Percentiles rank a stretch among this genome's conserved stretches.
Conservation (phyloP, 768 basidiomycete species). For the Termitomyces heimii region DNA sequence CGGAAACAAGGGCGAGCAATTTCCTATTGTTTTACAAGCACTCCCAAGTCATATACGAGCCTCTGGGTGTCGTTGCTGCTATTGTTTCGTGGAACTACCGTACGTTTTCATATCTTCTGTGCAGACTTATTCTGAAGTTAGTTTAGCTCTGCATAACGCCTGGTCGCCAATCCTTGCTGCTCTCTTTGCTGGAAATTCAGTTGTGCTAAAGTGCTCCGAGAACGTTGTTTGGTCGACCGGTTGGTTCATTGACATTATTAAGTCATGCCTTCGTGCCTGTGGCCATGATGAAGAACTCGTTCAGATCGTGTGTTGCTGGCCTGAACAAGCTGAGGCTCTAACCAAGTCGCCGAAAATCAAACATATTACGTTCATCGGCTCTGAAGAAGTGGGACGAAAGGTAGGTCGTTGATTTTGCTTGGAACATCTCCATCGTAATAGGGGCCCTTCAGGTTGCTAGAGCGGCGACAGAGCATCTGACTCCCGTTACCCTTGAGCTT, state of each 20-base stretch:
- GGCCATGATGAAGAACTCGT: constrained; percentile 83
- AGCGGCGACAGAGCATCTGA: constrained; percentile 82
- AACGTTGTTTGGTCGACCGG: constrained; percentile 87
- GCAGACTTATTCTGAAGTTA: neutral
- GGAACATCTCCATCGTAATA: neutral
- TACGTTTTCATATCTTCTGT: constrained; percentile 23
- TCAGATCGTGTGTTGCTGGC: constrained; percentile 89
- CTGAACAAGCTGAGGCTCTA: constrained; percentile 77
- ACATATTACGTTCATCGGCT: constrained; percentile 94
- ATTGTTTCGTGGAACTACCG: constrained; percentile 97
- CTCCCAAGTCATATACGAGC: constrained; percentile 79
- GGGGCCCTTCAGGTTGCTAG: constrained; percentile 55
- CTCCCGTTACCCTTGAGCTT: constrained; percentile 89
- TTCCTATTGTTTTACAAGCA: constrained; percentile 72
- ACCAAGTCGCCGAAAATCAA: constrained; percentile 77
- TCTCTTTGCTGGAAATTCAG: constrained; percentile 84
- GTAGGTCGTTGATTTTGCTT: constrained; percentile 27
- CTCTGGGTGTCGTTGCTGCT: constrained; percentile 87
- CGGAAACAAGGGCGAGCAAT: constrained; percentile 64
- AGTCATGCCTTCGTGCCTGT: constrained; percentile 69
- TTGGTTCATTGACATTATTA: constrained; percentile 79
- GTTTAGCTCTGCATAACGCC: constrained; percentile 82
- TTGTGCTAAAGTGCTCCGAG: constrained; percentile 91
- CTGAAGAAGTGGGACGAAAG: constrained; percentile 71
- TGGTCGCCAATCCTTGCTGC: constrained; percentile 91